These are phyloP conservation scores for Colletotrichum karsti DNA, from an alignment of 2,329 filamentous ascomycete genomes.

Conservation along the genomic window DNA sequence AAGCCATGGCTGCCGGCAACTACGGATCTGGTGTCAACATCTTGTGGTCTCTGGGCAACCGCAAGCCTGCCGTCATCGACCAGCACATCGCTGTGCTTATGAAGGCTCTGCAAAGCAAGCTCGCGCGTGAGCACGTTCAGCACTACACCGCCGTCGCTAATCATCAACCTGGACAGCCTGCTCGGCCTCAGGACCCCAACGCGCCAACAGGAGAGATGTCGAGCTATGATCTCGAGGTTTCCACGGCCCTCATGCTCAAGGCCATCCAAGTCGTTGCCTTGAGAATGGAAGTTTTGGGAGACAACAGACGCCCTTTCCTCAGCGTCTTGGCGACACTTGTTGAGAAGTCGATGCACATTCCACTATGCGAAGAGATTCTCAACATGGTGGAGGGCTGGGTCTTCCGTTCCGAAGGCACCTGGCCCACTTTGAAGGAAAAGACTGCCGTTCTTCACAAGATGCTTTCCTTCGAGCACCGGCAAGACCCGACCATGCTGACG, in stretches of 20 bases:
- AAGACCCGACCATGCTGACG: slow-evolving; percentile 84
- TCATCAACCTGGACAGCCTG: slow-evolving; percentile 49
- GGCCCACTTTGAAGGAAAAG: slow-evolving; percentile 98
- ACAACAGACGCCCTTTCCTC: slow-evolving; percentile 90
- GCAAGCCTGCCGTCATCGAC: slow-evolving; percentile 88
- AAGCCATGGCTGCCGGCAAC: slow-evolving; percentile 82
- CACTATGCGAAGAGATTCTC: slow-evolving; percentile 90
- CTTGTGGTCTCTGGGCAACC: slow-evolving; percentile 88
- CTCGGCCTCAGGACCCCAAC: slow-evolving; percentile 61
- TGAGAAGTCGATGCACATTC: slow-evolving; percentile 89
- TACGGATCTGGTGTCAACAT: slow-evolving; percentile 92
- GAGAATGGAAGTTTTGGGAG: slow-evolving; percentile 91
- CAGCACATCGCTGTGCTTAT: slow-evolving; percentile 87
- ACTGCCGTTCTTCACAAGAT: slow-evolving; percentile 99
- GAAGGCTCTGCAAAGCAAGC: slow-evolving; percentile 91
- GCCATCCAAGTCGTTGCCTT: slow-evolving; percentile 92
- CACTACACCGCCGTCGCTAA: slow-evolving; percentile 70
- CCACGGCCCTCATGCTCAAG: slow-evolving; percentile 91
- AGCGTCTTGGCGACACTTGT: slow-evolving; percentile 95
- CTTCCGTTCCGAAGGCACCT: slow-evolving; percentile 92
- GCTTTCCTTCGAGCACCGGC: slow-evolving; percentile 89
- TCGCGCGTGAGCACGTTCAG: slow-evolving; percentile 92
- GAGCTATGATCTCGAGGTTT: slow-evolving; percentile 84
- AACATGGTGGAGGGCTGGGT: slow-evolving; percentile 96
- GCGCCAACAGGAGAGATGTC: slow-evolving; percentile 68